Conservation (phyloP, 108 stramenopile genomes). For the Hondaea fermentalgiana region DNA sequence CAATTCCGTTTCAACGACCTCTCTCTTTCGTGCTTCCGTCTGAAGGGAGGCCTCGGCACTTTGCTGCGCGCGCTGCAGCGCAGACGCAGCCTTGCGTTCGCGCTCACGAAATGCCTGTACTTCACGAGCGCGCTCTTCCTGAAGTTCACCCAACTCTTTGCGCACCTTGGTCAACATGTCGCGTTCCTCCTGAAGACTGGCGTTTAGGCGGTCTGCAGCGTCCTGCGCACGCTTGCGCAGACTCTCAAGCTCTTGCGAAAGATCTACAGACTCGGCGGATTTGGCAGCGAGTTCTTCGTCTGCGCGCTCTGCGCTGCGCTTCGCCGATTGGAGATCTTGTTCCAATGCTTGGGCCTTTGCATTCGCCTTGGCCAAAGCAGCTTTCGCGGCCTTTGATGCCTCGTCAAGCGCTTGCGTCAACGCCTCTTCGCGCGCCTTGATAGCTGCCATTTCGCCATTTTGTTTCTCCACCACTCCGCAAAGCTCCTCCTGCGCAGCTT, state of each 20-base stretch:
- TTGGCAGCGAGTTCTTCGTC: neutral
- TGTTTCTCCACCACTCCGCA: neutral
- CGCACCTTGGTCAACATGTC: neutral
- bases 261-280: neutral
- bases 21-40: neutral
- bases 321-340: neutral
- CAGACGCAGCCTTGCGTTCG: neutral
- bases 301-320: neutral
- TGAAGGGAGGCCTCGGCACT: neutral
- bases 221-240: neutral
- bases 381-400: neutral
- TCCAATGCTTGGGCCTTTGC: neutral
- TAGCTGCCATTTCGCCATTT: neutral
- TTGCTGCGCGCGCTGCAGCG: neutral
- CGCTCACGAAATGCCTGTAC: neutral
- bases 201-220: neutral
- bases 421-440: neutral
- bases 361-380: neutral
- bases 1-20: neutral
- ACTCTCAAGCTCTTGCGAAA: neutral
- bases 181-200: neutral
- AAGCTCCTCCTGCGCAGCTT: neutral
- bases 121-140: neutral
- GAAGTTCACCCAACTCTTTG: neutral
- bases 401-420: neutral